Evolutionary conservation across 1,139 yeast genomes (phyloP).

Genomic region (Pichia sp.): DNA sequence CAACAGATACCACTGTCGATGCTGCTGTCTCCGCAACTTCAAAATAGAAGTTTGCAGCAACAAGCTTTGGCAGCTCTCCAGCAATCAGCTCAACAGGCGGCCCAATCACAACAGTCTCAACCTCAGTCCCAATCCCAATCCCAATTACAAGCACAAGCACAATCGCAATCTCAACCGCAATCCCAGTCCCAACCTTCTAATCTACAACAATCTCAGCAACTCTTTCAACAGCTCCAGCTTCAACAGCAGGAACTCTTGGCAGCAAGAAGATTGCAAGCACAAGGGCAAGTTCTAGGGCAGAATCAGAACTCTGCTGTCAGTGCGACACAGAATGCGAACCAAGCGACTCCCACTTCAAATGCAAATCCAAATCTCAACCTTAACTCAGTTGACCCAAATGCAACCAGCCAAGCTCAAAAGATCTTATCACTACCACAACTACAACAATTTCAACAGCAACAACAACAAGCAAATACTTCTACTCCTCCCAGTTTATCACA

Average conservation of each 20-base stretch:
- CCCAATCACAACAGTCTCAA: no score
- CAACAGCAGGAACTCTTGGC: slow-evolving; percentile 6
- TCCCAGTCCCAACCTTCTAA: background rate
- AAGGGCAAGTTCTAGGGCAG: background rate
- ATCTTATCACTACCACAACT: slow-evolving; percentile 17
- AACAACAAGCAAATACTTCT: slow-evolving; percentile 20
- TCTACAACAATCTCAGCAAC: slow-evolving; percentile 1
- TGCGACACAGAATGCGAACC: background rate
- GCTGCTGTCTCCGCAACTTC: slow-evolving; percentile 31
- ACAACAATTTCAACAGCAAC: slow-evolving; percentile 23
- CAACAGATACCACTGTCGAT: slow-evolving; percentile 26
- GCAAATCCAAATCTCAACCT: background rate
- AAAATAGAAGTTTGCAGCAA: slow-evolving; percentile 28
- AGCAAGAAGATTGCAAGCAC: slow-evolving; percentile 1
- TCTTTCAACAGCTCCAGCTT: slow-evolving; percentile 5
- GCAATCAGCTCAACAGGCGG: slow-evolving; percentile 25
- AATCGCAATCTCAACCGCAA: slow-evolving; percentile 19
- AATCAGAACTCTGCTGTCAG: background rate
- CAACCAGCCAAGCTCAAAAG: slow-evolving; percentile 16
- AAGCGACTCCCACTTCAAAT: background rate
- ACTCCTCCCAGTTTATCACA: slow-evolving; percentile 32
- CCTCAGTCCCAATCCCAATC: no score
- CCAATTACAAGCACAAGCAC: slow-evolving; percentile 10
- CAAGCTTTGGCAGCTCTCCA: slow-evolving; percentile 24
- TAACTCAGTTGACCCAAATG: background rate